Evolutionary conservation across 768 basidiomycete species (phyloP).

Genomic region (Dacryopinax spathularia): DNA sequence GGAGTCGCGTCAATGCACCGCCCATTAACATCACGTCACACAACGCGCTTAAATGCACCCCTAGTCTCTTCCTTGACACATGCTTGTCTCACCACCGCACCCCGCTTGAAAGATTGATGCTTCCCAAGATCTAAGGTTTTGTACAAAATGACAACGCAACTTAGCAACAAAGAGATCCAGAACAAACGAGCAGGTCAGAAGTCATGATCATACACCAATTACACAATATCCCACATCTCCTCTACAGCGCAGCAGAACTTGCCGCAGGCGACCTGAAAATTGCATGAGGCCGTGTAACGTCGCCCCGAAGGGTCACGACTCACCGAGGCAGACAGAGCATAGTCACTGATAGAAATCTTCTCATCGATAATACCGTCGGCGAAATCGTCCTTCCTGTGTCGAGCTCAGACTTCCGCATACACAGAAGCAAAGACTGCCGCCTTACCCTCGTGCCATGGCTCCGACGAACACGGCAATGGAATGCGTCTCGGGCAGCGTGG

Average conservation of each 20-base stretch:
- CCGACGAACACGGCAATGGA: conserved; percentile 91
- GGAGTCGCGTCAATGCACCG: too few relatives aligned
- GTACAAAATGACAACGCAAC: too few relatives aligned
- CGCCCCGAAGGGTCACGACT: not conserved
- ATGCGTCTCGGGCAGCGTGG: conserved; percentile 73
- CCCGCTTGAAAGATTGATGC: too few relatives aligned
- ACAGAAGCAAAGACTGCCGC: not conserved
- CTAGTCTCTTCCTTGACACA: too few relatives aligned
- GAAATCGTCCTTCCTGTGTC: conserved; percentile 64
- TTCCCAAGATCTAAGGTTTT: too few relatives aligned
- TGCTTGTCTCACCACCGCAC: too few relatives aligned
- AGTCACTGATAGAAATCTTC: conserved; percentile 93
- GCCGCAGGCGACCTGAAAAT: conserved; percentile 73
- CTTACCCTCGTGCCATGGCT: conserved; percentile 83
- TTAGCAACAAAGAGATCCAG: too few relatives aligned
- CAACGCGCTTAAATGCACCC: too few relatives aligned
- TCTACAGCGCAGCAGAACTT: conserved; percentile 92
- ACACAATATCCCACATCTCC: conserved; percentile 89
- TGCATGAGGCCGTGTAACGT: not conserved
- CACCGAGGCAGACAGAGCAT: conserved; percentile 60
- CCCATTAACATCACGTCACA: too few relatives aligned
- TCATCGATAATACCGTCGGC: conserved; percentile 89
- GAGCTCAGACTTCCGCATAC: not conserved
- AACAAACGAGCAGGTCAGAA: too few relatives aligned
- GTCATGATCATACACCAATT: too few relatives aligned